phyloP scores from a whole-genome alignment of 2,329 filamentous ascomycete genomes.

The Neonectria sp. region DNA sequence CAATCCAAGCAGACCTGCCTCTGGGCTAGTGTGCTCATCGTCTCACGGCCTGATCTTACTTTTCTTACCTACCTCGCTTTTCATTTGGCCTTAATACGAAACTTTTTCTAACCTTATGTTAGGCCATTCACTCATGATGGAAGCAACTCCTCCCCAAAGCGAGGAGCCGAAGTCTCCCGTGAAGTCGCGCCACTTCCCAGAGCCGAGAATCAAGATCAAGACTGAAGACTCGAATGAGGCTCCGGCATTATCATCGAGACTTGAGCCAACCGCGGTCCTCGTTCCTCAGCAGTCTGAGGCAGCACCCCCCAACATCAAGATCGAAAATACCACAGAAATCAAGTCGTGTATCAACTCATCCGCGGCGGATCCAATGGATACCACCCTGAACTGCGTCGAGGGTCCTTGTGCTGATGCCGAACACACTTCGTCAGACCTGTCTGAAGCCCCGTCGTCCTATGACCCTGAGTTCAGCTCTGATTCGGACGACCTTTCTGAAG shows the following conservation, averaged over 20 bases:
- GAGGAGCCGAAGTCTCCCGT: neutral
- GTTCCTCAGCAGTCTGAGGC: no score
- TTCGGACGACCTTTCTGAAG: neutral
- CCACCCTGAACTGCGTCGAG: neutral
- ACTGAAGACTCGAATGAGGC: neutral
- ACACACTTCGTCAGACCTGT: neutral
- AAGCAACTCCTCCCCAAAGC: neutral
- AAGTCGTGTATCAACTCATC: neutral
- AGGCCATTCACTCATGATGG: neutral
- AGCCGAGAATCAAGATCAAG: neutral
- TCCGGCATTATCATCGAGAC: neutral
- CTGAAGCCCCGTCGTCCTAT: neutral
- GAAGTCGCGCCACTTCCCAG: neutral
- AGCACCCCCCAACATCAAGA: neutral
- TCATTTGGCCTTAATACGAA: no score
- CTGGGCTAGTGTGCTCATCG: no score
- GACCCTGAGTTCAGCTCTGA: neutral
- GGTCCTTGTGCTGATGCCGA: neutral
- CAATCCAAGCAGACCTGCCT: neutral
- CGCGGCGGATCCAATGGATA: no score
- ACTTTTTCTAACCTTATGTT: neutral
- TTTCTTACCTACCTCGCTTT: no score
- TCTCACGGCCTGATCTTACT: neutral
- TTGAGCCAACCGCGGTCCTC: neutral
- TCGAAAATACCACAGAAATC: neutral